Evolutionary conservation across 2,329 filamentous ascomycete genomes (phyloP).

Genomic region (Colletotrichum lini): DNA sequence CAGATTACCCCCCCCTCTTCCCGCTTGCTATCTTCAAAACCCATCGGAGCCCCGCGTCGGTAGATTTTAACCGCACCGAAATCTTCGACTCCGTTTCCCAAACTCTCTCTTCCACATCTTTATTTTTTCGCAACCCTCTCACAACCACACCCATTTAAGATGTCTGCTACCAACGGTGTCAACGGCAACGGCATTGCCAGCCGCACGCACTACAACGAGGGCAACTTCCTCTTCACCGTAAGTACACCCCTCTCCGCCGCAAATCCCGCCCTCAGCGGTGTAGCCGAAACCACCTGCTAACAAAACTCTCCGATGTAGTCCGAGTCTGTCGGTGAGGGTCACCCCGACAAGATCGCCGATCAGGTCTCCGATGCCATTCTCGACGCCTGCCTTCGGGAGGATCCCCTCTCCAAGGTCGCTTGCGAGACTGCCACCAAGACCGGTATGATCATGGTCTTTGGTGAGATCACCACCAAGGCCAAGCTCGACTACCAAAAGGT

Average conservation of each 20-base stretch:
- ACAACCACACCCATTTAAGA: constrained; percentile 61
- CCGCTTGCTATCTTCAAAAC: constrained; percentile 46
- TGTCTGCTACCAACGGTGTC: constrained; percentile 68
- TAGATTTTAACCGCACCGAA: constrained; percentile 33
- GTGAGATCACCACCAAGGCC: constrained; percentile 98
- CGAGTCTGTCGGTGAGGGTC: constrained; percentile 90
- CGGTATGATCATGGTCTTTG: constrained; percentile 99
- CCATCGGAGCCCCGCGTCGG: constrained; percentile 47
- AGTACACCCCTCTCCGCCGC: constrained; percentile 44
- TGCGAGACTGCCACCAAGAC: constrained; percentile 99
- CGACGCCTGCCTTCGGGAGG: constrained; percentile 95
- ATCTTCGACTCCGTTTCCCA: constrained; percentile 49
- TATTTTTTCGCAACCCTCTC: constrained; percentile 38
- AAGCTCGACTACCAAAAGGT: constrained; percentile 98
- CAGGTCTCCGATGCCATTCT: constrained; percentile 99
- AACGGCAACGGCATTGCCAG: constrained; percentile 55
- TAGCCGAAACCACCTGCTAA: constrained; percentile 40
- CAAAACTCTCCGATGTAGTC: constrained; percentile 65
- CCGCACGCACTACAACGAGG: constrained; percentile 70
- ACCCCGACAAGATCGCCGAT: constrained; percentile 98
- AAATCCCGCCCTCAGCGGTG: background rate
- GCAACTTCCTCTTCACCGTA: constrained; percentile 88
- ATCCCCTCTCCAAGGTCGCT: constrained; percentile 98
- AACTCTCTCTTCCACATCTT: constrained; percentile 43
- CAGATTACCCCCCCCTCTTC: constrained; percentile 18